phyloP scores from a whole-genome alignment of 495 filamentous ascomycete genomes.

The Entonaema liquescens region DNA sequence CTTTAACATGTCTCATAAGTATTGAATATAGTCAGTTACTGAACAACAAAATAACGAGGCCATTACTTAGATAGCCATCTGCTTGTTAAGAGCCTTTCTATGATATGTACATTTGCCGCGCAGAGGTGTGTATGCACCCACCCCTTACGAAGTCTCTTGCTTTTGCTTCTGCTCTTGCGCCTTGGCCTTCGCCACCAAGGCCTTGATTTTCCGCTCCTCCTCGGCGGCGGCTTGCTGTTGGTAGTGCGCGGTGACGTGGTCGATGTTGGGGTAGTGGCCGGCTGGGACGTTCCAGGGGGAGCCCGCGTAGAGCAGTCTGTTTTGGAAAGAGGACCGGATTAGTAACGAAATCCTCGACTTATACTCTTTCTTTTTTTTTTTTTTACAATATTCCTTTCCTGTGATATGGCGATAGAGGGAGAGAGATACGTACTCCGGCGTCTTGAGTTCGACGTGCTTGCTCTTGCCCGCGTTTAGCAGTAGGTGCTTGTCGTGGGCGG shows the following conservation, averaged over 20 bases:
- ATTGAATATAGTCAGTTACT: neutral
- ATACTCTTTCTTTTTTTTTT: neutral
- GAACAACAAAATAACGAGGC: neutral
- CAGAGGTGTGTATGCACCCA: neutral
- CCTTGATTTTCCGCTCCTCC: slow-evolving; percentile 57
- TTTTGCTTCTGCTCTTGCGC: slow-evolving; percentile 20
- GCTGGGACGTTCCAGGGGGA: slow-evolving; percentile 57
- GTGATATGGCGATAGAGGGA: neutral
- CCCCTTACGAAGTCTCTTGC: neutral
- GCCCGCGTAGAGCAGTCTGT: slow-evolving; percentile 55
- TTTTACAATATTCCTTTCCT: neutral
- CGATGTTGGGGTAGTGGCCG: slow-evolving; percentile 53
- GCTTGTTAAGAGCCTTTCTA: neutral
- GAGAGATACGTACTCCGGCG: slow-evolving; percentile 56
- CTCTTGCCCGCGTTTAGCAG: slow-evolving; percentile 46
- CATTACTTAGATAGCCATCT: neutral
- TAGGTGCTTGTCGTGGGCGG: slow-evolving; percentile 59
- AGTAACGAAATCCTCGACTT: no score
- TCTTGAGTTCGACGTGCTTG: slow-evolving; percentile 53
- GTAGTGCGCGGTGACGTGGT: slow-evolving; percentile 59
- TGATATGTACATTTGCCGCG: slow-evolving; percentile 14
- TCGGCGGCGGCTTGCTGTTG: slow-evolving; percentile 54
- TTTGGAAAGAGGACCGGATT: no score
- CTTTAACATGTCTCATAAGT: neutral
- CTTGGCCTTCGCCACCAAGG: slow-evolving; percentile 47